Evolutionary conservation across 208 protist species (phyloP).

Genomic region (Leishmania aethiopica): DNA sequence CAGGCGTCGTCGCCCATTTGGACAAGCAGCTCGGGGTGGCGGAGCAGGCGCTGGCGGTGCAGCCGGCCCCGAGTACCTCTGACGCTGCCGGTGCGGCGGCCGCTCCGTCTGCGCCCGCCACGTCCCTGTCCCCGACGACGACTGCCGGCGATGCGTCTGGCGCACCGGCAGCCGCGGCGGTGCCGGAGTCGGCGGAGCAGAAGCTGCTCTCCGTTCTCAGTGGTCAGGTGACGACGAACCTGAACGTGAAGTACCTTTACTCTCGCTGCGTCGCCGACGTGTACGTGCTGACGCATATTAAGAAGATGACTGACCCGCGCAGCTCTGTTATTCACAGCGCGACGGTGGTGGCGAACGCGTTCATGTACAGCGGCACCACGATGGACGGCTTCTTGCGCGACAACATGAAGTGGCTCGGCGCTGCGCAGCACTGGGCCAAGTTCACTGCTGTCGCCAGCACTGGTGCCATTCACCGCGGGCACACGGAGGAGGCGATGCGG

Average conservation of each 20-base stretch:
- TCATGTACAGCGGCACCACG: conserved; percentile 99
- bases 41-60: conserved; percentile 13
- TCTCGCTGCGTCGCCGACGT: conserved; percentile 94
- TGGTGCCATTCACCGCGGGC: conserved; percentile 97
- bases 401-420: conserved; percentile 97
- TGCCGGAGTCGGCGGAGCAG: conserved; percentile 34
- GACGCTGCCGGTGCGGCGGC: not conserved
- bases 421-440: conserved; percentile 97
- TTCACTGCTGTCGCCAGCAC: conserved; percentile 96
- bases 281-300: conserved; percentile 96
- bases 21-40: conserved; percentile 18
- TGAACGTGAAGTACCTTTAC: conserved; percentile 97
- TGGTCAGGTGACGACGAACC: conserved; percentile 89
- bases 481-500: conserved; percentile 87
- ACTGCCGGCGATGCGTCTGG: not conserved
- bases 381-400: conserved; percentile 97
- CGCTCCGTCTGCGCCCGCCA: not conserved
- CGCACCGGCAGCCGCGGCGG: not conserved
- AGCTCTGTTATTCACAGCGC: conserved; percentile 92
- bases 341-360: conserved; percentile 95
- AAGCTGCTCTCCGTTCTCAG: conserved; percentile 84
- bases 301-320: conserved; percentile 79
- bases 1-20: conserved; percentile 55
- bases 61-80: conserved; percentile 5
- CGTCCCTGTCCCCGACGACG: not conserved